Conservation (phyloP, 2,329 filamentous ascomycete genomes). For the Furcasterigmium sp. region DNA sequence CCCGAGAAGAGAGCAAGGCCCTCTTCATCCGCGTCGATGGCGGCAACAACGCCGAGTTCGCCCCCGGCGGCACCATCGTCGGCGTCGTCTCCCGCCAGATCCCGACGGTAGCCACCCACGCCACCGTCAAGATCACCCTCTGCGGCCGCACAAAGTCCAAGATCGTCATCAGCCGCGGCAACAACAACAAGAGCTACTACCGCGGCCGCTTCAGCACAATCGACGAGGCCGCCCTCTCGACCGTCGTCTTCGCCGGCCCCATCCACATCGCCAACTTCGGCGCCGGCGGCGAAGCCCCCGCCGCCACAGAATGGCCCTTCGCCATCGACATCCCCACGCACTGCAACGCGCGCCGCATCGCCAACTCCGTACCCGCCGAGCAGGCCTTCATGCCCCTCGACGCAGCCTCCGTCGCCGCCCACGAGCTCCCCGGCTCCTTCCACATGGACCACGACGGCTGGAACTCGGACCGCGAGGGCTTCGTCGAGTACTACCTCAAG, state of each 20-base stretch:
- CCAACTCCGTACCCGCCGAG: neutral
- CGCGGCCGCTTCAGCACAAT: constrained; percentile 20
- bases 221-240: constrained; percentile 6
- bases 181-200: constrained; percentile 10
- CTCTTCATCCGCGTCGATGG: no score
- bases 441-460: constrained; percentile 1
- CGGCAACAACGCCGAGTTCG: neutral
- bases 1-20: no score
- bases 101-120: constrained; percentile 13
- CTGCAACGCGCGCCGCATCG: constrained; percentile 1
- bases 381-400: constrained; percentile 6
- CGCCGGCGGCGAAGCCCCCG: constrained; percentile 1
- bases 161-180: constrained; percentile 10
- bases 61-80: constrained; percentile 18
- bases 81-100: constrained; percentile 17
- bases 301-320: constrained; percentile 18
- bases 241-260: constrained; percentile 15
- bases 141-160: constrained; percentile 20
- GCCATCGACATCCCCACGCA: constrained; percentile 18
- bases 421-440: constrained; percentile 13
- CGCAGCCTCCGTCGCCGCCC: constrained; percentile 2
- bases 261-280: constrained; percentile 14
- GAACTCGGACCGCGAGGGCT: constrained; percentile 13
- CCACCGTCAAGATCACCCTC: constrained; percentile 15
- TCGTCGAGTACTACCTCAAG: constrained; percentile 29